Base-by-base conservation (phyloP, 2,329 filamentous ascomycete genomes). In the Epichloe sibirici region DNA sequence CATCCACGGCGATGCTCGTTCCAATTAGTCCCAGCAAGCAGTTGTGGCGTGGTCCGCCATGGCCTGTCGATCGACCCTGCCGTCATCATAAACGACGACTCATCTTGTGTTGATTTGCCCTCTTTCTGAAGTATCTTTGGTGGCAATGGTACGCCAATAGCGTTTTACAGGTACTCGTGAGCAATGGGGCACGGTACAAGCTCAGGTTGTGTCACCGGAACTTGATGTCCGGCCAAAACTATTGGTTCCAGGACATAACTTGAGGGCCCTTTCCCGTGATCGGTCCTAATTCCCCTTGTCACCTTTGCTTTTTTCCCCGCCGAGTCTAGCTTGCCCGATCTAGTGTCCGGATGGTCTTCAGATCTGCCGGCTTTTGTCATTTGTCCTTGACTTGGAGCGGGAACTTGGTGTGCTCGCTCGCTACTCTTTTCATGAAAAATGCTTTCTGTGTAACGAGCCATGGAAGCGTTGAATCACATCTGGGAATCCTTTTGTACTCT, bases 171-270 rank as follows among this genome's bases (percentile, higher is more conserved):
- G 23, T 48, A 53, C 52, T 48, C 23, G 39, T 28, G 34, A 43
- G 49, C 23, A 28, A 35, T 35, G 48, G 23, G n/a, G 48, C 21
- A 37, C 39, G 11, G 42, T 42, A 39, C 35, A 44, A 48, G 17
- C 38, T 39, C 35, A 42, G 37, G 48, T 17, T 28, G 52, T 53
- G 48, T 25, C 28, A 53, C 52, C 48, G 9, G 28, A 45, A 34
- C 42, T 51, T 31, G 42, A 21, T 9, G 42, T 39, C 8, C 23
- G 13, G 28, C 38, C 17, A 23, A 43, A n/a, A 37, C 28, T 17
- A 52, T 48, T 52, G 45, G 50, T 23, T 47, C 25, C 34, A 23
- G 3, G n/a, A 28, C n/a, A 12, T 7, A 38, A n/a, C 17, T 39
- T 11, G 17, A 35, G 8, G 17, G 8, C 21, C 28, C 15, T 40